phyloP scores from a whole-genome alignment of 495 filamentous ascomycete genomes.

The Lineolata rhizophorae region DNA sequence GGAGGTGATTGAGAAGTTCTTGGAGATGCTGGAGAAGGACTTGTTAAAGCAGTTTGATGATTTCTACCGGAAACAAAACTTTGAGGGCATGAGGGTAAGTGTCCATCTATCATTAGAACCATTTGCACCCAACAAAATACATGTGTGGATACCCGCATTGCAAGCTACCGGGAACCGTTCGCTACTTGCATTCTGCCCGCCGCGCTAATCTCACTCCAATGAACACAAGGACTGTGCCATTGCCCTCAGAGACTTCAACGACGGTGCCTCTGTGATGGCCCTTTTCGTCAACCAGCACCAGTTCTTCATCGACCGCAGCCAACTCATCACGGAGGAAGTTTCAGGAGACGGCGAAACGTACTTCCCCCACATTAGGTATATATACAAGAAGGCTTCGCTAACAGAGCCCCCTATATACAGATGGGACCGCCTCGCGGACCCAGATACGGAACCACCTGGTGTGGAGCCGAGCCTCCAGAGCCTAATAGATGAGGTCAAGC shows the following conservation, averaged over 20 bases:
- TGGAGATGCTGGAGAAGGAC: constrained; percentile 87
- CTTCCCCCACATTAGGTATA: constrained; percentile 16
- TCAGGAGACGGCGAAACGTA: constrained; percentile 48
- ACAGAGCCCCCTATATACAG: too few relatives aligned
- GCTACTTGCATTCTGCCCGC: too few relatives aligned
- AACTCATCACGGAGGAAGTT: constrained; percentile 80
- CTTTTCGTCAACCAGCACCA: constrained; percentile 97
- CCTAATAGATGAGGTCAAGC: constrained; percentile 75
- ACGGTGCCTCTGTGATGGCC: constrained; percentile 79
- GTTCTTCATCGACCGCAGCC: constrained; percentile 89
- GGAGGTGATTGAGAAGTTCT: constrained; percentile 91
- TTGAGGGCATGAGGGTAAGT: constrained; percentile 61
- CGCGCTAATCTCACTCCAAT: too few relatives aligned
- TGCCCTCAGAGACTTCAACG: constrained; percentile 88
- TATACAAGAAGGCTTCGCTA: neutral
- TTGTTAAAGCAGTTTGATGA: constrained; percentile 90
- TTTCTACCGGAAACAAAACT: constrained; percentile 80
- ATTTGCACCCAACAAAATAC: too few relatives aligned
- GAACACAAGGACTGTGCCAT: constrained; percentile 53
- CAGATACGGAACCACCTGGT: constrained; percentile 72
- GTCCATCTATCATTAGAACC: too few relatives aligned
- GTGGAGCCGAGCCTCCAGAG: constrained; percentile 85
- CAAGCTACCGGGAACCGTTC: too few relatives aligned
- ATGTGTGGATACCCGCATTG: too few relatives aligned
- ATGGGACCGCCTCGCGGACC: constrained; percentile 81